phyloP scores from a whole-genome alignment of 352 stramenopile species.

The Globisporangium apiculatum region DNA sequence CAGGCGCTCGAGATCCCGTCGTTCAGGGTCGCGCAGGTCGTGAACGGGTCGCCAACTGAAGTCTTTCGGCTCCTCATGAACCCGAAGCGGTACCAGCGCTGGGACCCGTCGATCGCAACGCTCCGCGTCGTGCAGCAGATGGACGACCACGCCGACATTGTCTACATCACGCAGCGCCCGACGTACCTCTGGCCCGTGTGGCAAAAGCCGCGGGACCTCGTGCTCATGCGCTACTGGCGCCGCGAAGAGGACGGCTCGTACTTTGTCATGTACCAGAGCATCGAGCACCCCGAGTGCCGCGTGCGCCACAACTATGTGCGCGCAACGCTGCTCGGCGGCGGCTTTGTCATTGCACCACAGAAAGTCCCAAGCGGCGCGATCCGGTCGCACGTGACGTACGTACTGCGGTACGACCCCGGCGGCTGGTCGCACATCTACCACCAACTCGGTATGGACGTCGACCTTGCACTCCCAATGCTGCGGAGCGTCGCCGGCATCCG shows the following conservation, averaged over 20 bases:
- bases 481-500: constrained; percentile 79
- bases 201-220: constrained; percentile 80
- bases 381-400: constrained; percentile 77
- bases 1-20: constrained; percentile 75
- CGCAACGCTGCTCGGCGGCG: constrained; percentile 66
- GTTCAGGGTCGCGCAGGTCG: constrained; percentile 78
- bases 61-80: constrained; percentile 86
- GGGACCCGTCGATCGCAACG: constrained; percentile 71
- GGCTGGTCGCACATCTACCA: constrained; percentile 83
- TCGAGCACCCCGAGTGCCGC: constrained; percentile 78
- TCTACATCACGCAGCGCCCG: constrained; percentile 83
- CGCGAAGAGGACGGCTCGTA: constrained; percentile 86
- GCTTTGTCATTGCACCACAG: constrained; percentile 83
- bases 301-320: constrained; percentile 85
- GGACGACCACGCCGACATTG: constrained; percentile 86
- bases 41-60: constrained; percentile 76
- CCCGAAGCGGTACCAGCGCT: constrained; percentile 72
- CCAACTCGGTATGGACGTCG: constrained; percentile 86
- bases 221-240: constrained; percentile 86
- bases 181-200: constrained; percentile 81
- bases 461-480: constrained; percentile 81
- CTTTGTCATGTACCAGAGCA: constrained; percentile 89
- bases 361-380: constrained; percentile 71
- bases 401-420: constrained; percentile 72
- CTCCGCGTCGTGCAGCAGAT: constrained; percentile 81